A percentile compares a stretch with the other conserved stretches of the same genome.
These are phyloP conservation scores for Zizania latifolia DNA, from an alignment of 176 grass and related monocot genomes.

Conservation along the genomic window DNA sequence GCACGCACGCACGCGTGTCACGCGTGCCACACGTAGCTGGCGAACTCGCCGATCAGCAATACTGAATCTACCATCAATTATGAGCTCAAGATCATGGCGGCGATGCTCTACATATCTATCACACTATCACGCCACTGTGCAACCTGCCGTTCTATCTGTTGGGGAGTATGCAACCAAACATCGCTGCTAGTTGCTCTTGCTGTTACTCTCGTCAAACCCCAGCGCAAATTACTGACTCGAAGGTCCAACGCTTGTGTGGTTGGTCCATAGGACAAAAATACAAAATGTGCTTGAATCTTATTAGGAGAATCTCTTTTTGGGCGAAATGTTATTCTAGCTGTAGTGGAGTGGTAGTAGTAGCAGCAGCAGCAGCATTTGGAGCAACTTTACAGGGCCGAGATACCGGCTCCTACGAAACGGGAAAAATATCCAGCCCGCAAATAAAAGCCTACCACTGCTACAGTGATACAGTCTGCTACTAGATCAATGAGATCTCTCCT, in stretches of 20 bases:
- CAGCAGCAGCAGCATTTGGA: conserved; percentile 9
- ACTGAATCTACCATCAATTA: not conserved
- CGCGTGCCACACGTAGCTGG: too few relatives aligned
- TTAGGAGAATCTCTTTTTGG: not conserved
- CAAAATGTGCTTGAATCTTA: not conserved
- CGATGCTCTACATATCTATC: not conserved
- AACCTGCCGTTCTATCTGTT: not conserved
- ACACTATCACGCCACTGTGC: not conserved
- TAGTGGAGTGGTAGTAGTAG: too few relatives aligned
- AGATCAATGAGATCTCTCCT: not conserved
- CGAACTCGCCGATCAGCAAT: not conserved
- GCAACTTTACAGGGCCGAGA: conserved; percentile 8
- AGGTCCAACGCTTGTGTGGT: not conserved
- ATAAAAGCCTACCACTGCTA: not conserved
- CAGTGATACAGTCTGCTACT: not conserved
- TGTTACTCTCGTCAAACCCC: not conserved
- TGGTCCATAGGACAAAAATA: not conserved
- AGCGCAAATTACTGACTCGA: too few relatives aligned
- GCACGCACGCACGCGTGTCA: too few relatives aligned
- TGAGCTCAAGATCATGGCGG: not conserved
- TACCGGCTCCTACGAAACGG: conserved; percentile 2
- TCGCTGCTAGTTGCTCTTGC: not conserved
- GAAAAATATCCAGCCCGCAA: not conserved
- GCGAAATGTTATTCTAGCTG: not conserved
- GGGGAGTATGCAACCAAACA: not conserved